Evolutionary conservation across 2,329 filamentous ascomycete species (phyloP).

Genomic region (Blumeriella jaapii): DNA sequence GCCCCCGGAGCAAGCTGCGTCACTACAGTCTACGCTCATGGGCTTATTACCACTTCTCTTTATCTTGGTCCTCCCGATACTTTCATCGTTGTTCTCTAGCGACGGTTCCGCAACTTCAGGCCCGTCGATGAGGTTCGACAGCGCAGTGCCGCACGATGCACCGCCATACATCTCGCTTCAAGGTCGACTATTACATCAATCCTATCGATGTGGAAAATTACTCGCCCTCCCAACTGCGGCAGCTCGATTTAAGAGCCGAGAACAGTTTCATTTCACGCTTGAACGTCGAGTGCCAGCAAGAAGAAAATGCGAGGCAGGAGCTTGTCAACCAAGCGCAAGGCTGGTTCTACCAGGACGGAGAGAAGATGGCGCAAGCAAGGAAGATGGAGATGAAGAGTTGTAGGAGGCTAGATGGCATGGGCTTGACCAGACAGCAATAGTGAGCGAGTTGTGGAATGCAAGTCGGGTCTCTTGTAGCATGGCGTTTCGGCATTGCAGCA

Average conservation of each 20-base stretch:
- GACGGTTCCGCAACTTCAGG: constrained; percentile 40
- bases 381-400: constrained; percentile 49
- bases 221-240: constrained; percentile 54
- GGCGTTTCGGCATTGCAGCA: constrained; percentile 7
- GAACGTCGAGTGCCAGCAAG: constrained; percentile 60
- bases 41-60: constrained; percentile 80
- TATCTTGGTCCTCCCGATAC: constrained; percentile 73
- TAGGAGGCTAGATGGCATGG: constrained; percentile 40
- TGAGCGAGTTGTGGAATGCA: not conserved
- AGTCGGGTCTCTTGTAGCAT: constrained; percentile 4
- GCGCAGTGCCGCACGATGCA: constrained; percentile 57
- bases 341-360: constrained; percentile 56
- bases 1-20: constrained; percentile 38
- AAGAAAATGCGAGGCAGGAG: constrained; percentile 44
- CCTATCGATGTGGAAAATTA: constrained; percentile 65
- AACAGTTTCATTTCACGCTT: constrained; percentile 56
- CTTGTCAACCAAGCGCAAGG: constrained; percentile 56
- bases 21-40: constrained; percentile 43
- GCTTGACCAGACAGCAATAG: constrained; percentile 14
- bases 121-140: constrained; percentile 68
- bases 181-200: constrained; percentile 77
- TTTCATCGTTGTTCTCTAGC: constrained; percentile 66
- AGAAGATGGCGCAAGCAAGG: constrained; percentile 39
- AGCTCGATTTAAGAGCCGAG: constrained; percentile 72
- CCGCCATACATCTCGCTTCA: constrained; percentile 57